Evolutionary conservation across 2,329 filamentous ascomycete species (phyloP).

Genomic region (Pyricularia grisea): DNA sequence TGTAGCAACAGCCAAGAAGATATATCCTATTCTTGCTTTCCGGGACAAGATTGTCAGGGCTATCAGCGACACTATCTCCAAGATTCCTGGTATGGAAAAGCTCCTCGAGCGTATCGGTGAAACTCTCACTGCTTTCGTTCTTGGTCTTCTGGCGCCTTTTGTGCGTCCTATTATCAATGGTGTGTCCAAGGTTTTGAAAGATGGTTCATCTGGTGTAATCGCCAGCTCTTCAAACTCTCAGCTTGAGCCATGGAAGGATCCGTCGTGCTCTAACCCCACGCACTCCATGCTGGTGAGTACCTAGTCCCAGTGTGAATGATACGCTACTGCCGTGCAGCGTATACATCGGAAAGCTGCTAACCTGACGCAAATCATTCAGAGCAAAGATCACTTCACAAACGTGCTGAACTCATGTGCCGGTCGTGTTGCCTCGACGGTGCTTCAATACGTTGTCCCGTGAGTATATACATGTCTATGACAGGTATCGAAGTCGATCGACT

Average conservation of each 20-base stretch:
- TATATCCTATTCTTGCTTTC: conserved; percentile 92
- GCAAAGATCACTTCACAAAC: conserved; percentile 6
- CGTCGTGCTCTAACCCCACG: conserved; percentile 65
- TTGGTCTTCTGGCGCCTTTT: conserved; percentile 85
- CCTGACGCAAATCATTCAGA: neutral
- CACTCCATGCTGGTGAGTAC: conserved; percentile 4
- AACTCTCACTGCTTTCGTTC: conserved; percentile 81
- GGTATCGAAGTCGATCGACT: neutral
- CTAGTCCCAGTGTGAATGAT: neutral
- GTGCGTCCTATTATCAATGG: conserved; percentile 84
- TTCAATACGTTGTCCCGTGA: conserved; percentile 79
- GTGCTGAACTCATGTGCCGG: conserved; percentile 70
- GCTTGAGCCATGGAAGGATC: conserved; percentile 71
- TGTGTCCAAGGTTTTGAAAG: conserved; percentile 75
- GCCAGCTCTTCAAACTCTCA: conserved; percentile 63
- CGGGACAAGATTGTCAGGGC: conserved; percentile 86
- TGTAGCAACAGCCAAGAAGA: conserved; percentile 65
- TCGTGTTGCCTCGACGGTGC: conserved; percentile 60
- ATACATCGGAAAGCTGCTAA: neutral
- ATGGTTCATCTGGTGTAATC: conserved; percentile 67
- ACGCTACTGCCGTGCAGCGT: neutral
- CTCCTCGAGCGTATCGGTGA: conserved; percentile 93
- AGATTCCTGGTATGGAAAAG: conserved; percentile 81
- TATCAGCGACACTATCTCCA: conserved; percentile 77
- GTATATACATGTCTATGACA: conserved; percentile 19